These are phyloP conservation scores for Trichoderma gracile DNA, from an alignment of 2,329 filamentous ascomycete genomes.

Conservation along the genomic window DNA sequence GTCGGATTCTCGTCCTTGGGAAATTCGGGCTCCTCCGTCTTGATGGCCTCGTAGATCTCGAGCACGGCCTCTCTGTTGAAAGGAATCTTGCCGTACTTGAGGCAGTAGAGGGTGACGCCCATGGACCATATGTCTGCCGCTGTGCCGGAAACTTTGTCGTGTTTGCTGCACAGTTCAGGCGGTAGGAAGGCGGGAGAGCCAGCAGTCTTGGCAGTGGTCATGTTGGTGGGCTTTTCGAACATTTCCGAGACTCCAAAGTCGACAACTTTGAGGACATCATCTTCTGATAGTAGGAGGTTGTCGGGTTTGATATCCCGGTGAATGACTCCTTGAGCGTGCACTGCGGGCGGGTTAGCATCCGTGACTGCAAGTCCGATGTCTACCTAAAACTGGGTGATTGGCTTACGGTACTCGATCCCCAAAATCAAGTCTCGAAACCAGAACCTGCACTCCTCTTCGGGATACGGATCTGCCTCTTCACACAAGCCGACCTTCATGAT, in stretches of 20 bases:
- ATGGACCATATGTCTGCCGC: constrained; percentile 98
- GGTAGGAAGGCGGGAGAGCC: constrained; percentile 94
- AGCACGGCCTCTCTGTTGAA: constrained; percentile 79
- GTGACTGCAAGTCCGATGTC: too few relatives aligned
- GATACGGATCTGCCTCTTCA: constrained; percentile 78
- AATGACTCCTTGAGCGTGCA: constrained; percentile 91
- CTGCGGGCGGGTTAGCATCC: constrained; percentile 42
- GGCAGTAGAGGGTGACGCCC: constrained; percentile 91
- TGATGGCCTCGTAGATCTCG: constrained; percentile 88
- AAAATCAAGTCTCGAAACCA: constrained; percentile 96
- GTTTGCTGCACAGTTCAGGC: constrained; percentile 85
- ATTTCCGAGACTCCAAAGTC: constrained; percentile 99
- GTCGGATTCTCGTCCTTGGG: constrained; percentile 63
- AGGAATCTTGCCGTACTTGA: constrained; percentile 84
- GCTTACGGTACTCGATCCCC: constrained; percentile 85
- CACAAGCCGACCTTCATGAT: constrained; percentile 95
- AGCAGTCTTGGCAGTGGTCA: constrained; percentile 90
- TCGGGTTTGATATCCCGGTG: constrained; percentile 98
- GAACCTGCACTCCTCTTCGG: constrained; percentile 75
- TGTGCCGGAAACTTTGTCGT: constrained; percentile 83
- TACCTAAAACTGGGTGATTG: background rate
- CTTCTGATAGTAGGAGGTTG: constrained; percentile 85
- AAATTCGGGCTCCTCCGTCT: constrained; percentile 64
- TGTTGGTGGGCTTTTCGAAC: constrained; percentile 82
- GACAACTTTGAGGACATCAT: constrained; percentile 93